Evolutionary conservation across 805 yeast species (phyloP).

Genomic region (Wickerhamiella australiensis): DNA sequence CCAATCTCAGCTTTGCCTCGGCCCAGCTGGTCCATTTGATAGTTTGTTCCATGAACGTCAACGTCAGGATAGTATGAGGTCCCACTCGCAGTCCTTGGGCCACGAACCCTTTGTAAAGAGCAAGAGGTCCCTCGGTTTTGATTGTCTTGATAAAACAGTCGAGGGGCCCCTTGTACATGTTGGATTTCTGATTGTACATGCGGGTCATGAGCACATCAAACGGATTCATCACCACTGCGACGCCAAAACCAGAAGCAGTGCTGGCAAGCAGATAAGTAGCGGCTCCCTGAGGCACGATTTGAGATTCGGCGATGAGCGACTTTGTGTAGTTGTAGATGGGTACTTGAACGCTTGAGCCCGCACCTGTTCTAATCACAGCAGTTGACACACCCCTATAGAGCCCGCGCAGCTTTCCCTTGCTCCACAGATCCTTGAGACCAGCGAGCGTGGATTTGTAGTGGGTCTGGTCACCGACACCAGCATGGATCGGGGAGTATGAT

Average conservation of each 20-base stretch:
- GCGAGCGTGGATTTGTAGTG: slow-evolving; percentile 59
- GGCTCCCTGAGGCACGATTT: slow-evolving; percentile 45
- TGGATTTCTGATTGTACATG: slow-evolving; percentile 87
- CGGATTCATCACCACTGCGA: slow-evolving; percentile 92
- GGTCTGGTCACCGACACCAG: slow-evolving; percentile 83
- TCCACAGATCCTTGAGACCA: slow-evolving; percentile 53
- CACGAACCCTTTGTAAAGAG: slow-evolving; percentile 87
- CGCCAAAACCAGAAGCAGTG: slow-evolving; percentile 78
- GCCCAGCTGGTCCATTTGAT: slow-evolving; percentile 45
- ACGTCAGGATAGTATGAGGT: slow-evolving; percentile 79
- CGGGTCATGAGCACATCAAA: slow-evolving; percentile 93
- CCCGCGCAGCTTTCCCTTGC: slow-evolving; percentile 64
- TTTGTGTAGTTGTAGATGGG: slow-evolving; percentile 81
- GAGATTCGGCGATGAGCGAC: slow-evolving; percentile 41
- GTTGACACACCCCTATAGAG: slow-evolving; percentile 88
- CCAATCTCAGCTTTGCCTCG: slow-evolving; percentile 27
- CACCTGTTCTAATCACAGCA: slow-evolving; percentile 86
- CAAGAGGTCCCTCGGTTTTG: slow-evolving; percentile 67
- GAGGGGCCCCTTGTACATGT: slow-evolving; percentile 70
- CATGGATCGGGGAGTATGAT: slow-evolving; percentile 51
- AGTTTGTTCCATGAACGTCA: slow-evolving; percentile 93
- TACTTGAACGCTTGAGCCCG: slow-evolving; percentile 89
- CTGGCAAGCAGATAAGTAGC: slow-evolving; percentile 61
- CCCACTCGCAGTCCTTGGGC: slow-evolving; percentile 88
- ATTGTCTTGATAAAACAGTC: slow-evolving; percentile 84